These are phyloP conservation scores for Albifimbria verrucaria DNA, from an alignment of 2,329 filamentous ascomycete species.

Conservation along the genomic window DNA sequence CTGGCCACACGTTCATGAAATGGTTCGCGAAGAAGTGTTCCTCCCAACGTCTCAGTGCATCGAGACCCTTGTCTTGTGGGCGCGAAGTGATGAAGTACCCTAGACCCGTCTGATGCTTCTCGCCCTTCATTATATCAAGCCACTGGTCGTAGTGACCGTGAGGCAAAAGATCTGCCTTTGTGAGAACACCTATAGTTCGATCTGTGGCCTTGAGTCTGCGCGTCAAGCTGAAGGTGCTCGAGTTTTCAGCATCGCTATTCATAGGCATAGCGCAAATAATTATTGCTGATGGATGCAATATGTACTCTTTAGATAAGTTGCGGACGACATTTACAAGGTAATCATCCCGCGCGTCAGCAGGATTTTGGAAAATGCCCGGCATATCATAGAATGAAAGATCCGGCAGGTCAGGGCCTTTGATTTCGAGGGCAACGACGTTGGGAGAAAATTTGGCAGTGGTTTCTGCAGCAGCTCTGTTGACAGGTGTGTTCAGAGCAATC, in stretches of 20 bases:
- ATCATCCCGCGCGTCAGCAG: constrained; percentile 59
- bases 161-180: constrained; percentile 75
- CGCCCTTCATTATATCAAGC: constrained; percentile 58
- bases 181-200: constrained; percentile 72
- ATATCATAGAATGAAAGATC: constrained; percentile 82
- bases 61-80: constrained; percentile 53
- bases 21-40: constrained; percentile 46
- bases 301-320: constrained; percentile 68
- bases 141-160: constrained; percentile 51
- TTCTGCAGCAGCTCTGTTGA: constrained; percentile 32
- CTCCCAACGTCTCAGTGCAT: constrained; percentile 50
- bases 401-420: constrained; percentile 67
- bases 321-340: constrained; percentile 71
- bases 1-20: constrained; percentile 42
- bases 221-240: constrained; percentile 65
- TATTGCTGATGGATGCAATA: constrained; percentile 65
- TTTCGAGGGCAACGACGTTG: constrained; percentile 74
- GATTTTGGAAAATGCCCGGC: constrained; percentile 75
- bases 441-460: constrained; percentile 71
- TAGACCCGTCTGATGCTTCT: constrained; percentile 62
- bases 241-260: constrained; percentile 75
- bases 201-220: constrained; percentile 50
- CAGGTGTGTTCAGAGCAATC: constrained; percentile 31
- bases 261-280: constrained; percentile 76
- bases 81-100: constrained; percentile 78